A percentile compares a stretch with the other conserved stretches of the same genome.
These are phyloP conservation scores for Hamamelis virginiana DNA, from an alignment of 164 flowering plant genomes.

Conservation along the genomic window DNA sequence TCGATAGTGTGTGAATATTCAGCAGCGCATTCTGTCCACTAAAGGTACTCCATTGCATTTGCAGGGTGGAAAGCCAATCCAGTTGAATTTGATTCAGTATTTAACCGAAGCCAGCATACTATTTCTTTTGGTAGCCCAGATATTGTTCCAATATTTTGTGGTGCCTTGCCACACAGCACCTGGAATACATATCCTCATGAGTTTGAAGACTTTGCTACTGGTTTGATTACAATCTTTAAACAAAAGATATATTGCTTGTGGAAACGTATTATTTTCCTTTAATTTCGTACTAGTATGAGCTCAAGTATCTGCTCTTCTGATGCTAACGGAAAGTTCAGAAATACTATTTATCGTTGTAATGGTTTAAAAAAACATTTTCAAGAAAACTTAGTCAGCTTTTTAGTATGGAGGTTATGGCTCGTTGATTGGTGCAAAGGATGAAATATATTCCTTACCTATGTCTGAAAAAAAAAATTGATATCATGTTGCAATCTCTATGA, in stretches of 20 bases:
- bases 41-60: constrained; percentile 12
- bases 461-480: too few relatives aligned
- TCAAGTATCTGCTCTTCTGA: background rate
- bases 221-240: constrained; percentile 34
- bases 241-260: background rate
- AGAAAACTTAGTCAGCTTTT: too few relatives aligned
- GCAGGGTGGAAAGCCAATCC: constrained; percentile 99
- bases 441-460: too few relatives aligned
- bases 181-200: constrained; percentile 89
- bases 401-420: too few relatives aligned
- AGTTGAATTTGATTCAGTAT: constrained; percentile 96
- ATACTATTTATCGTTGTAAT: too few relatives aligned
- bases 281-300: background rate
- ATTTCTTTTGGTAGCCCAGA: constrained; percentile 95
- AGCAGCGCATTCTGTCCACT: background rate
- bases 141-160: constrained; percentile 92
- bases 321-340: background rate
- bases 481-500: too few relatives aligned
- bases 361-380: too few relatives aligned
- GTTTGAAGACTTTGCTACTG: constrained; percentile 94
- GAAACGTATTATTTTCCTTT: background rate
- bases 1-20: background rate
- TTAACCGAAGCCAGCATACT: constrained; percentile 79
- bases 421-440: too few relatives aligned
- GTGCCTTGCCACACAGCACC: constrained; percentile 85